Evolutionary conservation across 108 stramenopile genomes (phyloP), one percentile per base, ranked within the genome.

Genomic region (Licmophora abbreviata): DNA sequence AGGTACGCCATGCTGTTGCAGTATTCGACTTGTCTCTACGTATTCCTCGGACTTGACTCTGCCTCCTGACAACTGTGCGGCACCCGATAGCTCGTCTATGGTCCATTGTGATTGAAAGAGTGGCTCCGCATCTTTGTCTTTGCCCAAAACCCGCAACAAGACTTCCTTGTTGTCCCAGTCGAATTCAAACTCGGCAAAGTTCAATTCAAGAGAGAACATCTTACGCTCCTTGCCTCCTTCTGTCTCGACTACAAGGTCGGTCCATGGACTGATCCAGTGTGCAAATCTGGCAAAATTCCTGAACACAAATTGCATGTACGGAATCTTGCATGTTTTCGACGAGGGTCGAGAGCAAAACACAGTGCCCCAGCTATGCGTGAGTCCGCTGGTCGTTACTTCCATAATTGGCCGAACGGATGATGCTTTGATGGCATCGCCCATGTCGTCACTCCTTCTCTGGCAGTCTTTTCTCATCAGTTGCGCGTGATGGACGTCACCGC

Each of bases 401-500:
- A 76, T 48, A 11, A 88, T 54, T 14, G 77, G 64, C 31, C 78
- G 54, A 25, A 12, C 33, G 38, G 42, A 32, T 44, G 29, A 10
- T 5, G 21, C 29, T n/a, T 8, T 23, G 15, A 14, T 24, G n/a
- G n/a, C n/a, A n/a, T n/a, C n/a, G n/a, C n/a, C n/a, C n/a, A n/a
- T n/a, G n/a, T n/a, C n/a, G n/a, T n/a, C n/a, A n/a, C n/a, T n/a
- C n/a, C n/a, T n/a, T n/a, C n/a, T n/a, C n/a, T n/a, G n/a, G 38
- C 82, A 83, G 44, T 83, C 80, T 37, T 82, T 84, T 20, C 81
- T 48, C 47, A 77, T 36, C 24, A 91, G 51, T 61, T 91, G 81
- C 33, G 69, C 45, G 72, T 86, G 74, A 59, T 91, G 88, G 7
- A 91, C 82, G 56, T 91, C 88, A 10, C 88, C 88, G 36, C 60